Conservation (phyloP, 78 protist genomes). For the Dictyostelium brefeldianum region DNA sequence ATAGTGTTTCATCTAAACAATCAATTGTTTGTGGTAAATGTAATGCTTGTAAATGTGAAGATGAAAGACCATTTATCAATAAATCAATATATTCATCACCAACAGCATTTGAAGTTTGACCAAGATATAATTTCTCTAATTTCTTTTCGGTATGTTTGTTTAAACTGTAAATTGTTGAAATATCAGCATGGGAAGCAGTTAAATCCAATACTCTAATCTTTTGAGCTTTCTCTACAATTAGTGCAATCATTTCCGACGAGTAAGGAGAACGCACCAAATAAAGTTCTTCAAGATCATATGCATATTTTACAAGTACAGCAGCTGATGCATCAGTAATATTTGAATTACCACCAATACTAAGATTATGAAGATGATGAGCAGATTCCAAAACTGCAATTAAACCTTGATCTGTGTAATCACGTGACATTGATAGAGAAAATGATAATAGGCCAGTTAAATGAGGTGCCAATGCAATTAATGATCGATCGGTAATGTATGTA, state of each 20-base stretch:
- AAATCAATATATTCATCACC: conserved; percentile 6
- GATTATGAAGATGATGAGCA: background rate
- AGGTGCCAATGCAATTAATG: conserved; percentile 38
- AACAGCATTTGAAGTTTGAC: background rate
- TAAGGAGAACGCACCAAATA: background rate
- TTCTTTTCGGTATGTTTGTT: conserved; percentile 38
- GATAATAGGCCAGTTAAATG: background rate
- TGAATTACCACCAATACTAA: background rate
- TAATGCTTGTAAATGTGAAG: background rate
- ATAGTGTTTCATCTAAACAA: background rate
- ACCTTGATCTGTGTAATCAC: conserved; percentile 35
- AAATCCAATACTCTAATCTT: background rate
- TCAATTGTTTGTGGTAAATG: conserved; percentile 11
- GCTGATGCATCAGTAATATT: conserved; percentile 34
- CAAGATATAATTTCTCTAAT: conserved; percentile 12
- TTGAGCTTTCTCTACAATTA: conserved; percentile 11
- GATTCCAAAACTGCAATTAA: background rate
- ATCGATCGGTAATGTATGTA: conserved; percentile 1
- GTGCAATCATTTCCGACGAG: conserved; percentile 1
- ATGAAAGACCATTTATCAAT: background rate
- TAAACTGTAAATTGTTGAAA: background rate
- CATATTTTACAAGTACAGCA: background rate
- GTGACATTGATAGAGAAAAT: background rate
- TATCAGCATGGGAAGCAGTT: background rate
- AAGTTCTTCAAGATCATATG: background rate